Base-by-base conservation (phyloP, 2,329 filamentous ascomycete species). In the Xylaria sp. region DNA sequence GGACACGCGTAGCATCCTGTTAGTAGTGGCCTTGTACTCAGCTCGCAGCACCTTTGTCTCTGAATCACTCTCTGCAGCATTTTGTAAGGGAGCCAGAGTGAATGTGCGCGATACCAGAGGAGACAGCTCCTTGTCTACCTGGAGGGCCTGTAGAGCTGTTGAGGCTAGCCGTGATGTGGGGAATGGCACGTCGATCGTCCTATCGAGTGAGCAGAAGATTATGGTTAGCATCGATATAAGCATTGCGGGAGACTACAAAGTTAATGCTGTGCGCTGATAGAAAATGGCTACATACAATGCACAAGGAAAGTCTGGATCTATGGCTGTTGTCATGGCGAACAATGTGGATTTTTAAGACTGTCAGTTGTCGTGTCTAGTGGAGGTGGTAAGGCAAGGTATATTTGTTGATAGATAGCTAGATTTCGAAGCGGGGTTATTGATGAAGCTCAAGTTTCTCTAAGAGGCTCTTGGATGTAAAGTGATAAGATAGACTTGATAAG, bases 1-100 rank as follows among this genome's bases (percentile, higher is more conserved):
- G 2, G 95, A 93, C 2, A 99, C 96, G 54, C 96, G 91, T 67
- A 99, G 86, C 95, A 98, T 98, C 74, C 96, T 91, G 79, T 98
- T 97, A 23, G 96, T 98, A 0, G 94, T 94, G 1, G 96, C 96
- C 64, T 86, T 88, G 82, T 98, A 98, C 69, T 91, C 87, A 10
- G 93, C 91, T 69, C 87, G 85, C 58, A 98, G 84, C 4, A 94
- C 81, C 25, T 77, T 81, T 20, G 79, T 76, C 50, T 78, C 78
- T 34, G 73, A 67, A 28, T 73, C 67, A 31, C 74, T 69, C 28
- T 76, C 70, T 63, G 72, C 59, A 25, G 76, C 48, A 18, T 67
- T 67, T 31, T 73, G 73, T 5, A 72, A 51, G n/a, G 78, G 56
- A 34, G 82, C 81, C 59, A 94, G 84, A 50, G 86, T 84, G 73